Conservation (phyloP, 148 eudicot species). For the Arctostaphylos glauca region DNA sequence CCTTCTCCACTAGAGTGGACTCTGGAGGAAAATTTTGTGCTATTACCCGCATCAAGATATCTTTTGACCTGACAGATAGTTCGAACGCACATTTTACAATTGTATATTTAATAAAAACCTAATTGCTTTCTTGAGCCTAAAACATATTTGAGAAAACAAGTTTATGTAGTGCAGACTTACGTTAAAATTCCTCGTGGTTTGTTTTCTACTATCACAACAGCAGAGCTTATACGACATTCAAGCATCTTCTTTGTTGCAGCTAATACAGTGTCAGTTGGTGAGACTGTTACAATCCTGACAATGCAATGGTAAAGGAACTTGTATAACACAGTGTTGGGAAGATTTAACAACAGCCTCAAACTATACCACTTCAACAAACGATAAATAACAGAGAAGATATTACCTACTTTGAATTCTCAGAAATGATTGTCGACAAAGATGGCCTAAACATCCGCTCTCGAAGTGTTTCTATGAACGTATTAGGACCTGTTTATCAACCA, state of each 20-base stretch:
- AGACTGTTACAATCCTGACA: conserved; percentile 75
- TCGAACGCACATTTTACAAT: not conserved
- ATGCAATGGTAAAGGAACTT: not conserved
- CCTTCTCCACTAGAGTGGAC: conserved; percentile 88
- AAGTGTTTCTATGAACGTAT: conserved; percentile 79
- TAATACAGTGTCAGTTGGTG: conserved; percentile 83
- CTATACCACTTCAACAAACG: not conserved
- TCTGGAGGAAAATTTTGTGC: conserved; percentile 76
- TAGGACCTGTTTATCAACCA: conserved; percentile 50
- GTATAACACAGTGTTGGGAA: not conserved
- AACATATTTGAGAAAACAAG: not conserved
- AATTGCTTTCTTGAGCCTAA: not conserved
- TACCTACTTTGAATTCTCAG: conserved; percentile 99
- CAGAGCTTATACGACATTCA: conserved; percentile 63
- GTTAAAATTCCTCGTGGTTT: conserved; percentile 86
- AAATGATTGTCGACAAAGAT: conserved; percentile 75
- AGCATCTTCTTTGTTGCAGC: conserved; percentile 82
- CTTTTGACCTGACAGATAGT: conserved; percentile 66
- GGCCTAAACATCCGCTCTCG: conserved; percentile 85
- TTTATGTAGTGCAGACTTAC: conserved; percentile 39
- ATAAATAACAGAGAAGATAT: conserved; percentile 41
- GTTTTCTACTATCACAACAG: conserved; percentile 70
- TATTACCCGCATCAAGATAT: conserved; percentile 86
- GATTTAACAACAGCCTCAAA: not conserved
- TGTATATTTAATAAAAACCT: not conserved